Evolutionary conservation across 208 protist genomes (phyloP), one percentile per base, ranked within the genome.

Genomic region (Leishmania gerbilli): DNA sequence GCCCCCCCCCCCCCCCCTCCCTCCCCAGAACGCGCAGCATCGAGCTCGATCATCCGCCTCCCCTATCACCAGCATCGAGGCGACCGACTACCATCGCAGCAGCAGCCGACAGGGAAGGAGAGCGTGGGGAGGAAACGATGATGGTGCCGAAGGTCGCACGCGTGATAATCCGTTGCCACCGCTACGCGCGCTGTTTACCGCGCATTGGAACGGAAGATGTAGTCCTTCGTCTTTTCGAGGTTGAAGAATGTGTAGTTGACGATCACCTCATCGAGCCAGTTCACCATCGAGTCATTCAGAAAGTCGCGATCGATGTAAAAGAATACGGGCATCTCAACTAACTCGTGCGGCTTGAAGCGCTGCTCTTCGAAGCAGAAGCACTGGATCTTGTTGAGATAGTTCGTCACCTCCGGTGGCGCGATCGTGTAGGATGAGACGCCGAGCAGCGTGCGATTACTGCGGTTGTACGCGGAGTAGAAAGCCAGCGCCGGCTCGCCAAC

Each of bases 291-390:
- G 71, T 97, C 98, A 79, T 99, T 94, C 17, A 97, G 82, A 79
- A 99, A 96, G 79, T 99, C 98, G 7, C 96, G 94, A 79, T 99
- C 98, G 81, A 99, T 98, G 88, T 98, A 99, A 88, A 99, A 99
- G 84, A 99, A 98, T 3, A 99, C 98, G 47, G 98, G 98, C 96
- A 99, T 98, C 87, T 99, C 97, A 0, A 99, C 95, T 55, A 98
- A 84, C 91, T 99, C 97, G 79, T 98, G 89, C 51, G 98, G 95
- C 83, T 98, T 98, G 79, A 99, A 95, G 31, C 97, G 95, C 87
- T 99, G 97, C 89, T 99, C 97, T 84, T 99, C 96, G 64, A 99
- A 99, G 87, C 97, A 99, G 82, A 99, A 99, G 87, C 98, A 99
- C 91, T 99, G 98, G 84, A 99, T 99, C 87, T 99, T 99, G 82